Percentiles rank a stretch among this genome's conserved stretches.
These are phyloP conservation scores for Phialophora expanda DNA, from an alignment of 2,329 filamentous ascomycete genomes.

Conservation along the genomic window DNA sequence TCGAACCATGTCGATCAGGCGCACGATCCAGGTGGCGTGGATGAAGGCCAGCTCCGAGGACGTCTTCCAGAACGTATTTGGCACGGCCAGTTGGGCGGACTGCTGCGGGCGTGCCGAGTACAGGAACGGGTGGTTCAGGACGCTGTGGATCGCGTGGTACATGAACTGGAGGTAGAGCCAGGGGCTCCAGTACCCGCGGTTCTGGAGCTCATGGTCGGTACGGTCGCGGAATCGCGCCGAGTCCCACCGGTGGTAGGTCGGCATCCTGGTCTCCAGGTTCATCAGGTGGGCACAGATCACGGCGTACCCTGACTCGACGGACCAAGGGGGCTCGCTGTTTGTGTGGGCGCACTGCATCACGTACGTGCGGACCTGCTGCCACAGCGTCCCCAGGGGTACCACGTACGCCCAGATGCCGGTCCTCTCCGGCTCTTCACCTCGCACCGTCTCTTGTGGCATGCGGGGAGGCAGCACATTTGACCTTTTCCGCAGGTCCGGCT, in stretches of 20 bases:
- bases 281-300: constrained; percentile 37
- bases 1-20: constrained; percentile 61
- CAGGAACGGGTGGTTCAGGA: constrained; percentile 44
- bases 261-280: constrained; percentile 39
- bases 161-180: constrained; percentile 44
- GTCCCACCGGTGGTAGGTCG: constrained; percentile 37
- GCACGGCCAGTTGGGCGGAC: constrained; percentile 50
- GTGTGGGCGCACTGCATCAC: constrained; percentile 17
- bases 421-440: constrained; percentile 1
- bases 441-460: constrained; percentile 2
- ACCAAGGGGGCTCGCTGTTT: constrained; percentile 34
- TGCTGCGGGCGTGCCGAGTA: constrained; percentile 25
- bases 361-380: constrained; percentile 23
- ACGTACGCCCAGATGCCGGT: constrained; percentile 22
- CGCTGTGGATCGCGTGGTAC: constrained; percentile 43
- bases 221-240: constrained; percentile 35
- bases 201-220: constrained; percentile 31
- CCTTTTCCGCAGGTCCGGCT: constrained; percentile 1
- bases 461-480: constrained; percentile 6
- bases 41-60: constrained; percentile 59
- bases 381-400: constrained; percentile 13
- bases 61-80: constrained; percentile 60
- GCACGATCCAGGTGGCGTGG: constrained; percentile 61
- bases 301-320: constrained; percentile 37
- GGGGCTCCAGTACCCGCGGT: constrained; percentile 51